These are phyloP conservation scores for Mycena venus DNA, from an alignment of 768 basidiomycete species.

Conservation along the genomic window DNA sequence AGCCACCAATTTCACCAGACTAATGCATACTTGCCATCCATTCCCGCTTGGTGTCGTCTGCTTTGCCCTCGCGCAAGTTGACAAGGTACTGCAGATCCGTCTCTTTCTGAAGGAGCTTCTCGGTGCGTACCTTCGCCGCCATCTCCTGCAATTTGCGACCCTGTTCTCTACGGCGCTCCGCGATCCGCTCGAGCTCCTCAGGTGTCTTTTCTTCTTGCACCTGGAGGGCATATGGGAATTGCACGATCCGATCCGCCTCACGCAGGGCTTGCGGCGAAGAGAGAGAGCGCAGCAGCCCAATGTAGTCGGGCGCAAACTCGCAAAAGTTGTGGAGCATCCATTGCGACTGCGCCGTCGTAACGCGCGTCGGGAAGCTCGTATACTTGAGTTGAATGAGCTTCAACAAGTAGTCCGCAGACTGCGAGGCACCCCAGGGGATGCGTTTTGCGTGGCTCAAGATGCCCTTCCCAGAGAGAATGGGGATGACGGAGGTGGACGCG, in stretches of 20 bases:
- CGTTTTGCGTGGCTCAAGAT: slow-evolving; percentile 90
- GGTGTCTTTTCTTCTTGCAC: slow-evolving; percentile 88
- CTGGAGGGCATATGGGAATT: slow-evolving; percentile 85
- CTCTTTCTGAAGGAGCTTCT: slow-evolving; percentile 88
- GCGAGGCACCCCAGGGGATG: slow-evolving; percentile 94
- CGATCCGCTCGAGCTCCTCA: slow-evolving; percentile 84
- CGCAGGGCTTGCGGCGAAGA: slow-evolving; percentile 76
- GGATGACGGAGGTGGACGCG: slow-evolving; percentile 91
- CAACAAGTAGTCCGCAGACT: slow-evolving; percentile 91
- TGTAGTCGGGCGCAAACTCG: slow-evolving; percentile 86
- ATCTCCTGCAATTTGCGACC: slow-evolving; percentile 92
- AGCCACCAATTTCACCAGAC: background rate
- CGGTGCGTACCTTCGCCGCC: slow-evolving; percentile 85
- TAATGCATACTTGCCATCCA: slow-evolving; percentile 69
- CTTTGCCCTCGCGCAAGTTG: slow-evolving; percentile 73
- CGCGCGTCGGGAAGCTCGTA: slow-evolving; percentile 89
- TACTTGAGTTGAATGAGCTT: slow-evolving; percentile 97
- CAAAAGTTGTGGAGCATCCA: slow-evolving; percentile 94
- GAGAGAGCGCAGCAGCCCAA: slow-evolving; percentile 73
- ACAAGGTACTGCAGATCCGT: slow-evolving; percentile 76
- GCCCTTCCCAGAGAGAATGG: slow-evolving; percentile 85
- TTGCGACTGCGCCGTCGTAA: slow-evolving; percentile 85
- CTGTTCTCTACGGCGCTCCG: slow-evolving; percentile 88
- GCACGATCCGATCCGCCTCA: slow-evolving; percentile 78
- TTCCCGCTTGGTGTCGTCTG: slow-evolving; percentile 75